Evolutionary conservation across 2,329 filamentous ascomycete genomes (phyloP), one percentile per base, ranked within the genome.

Genomic region (Diaporthe helianthi): DNA sequence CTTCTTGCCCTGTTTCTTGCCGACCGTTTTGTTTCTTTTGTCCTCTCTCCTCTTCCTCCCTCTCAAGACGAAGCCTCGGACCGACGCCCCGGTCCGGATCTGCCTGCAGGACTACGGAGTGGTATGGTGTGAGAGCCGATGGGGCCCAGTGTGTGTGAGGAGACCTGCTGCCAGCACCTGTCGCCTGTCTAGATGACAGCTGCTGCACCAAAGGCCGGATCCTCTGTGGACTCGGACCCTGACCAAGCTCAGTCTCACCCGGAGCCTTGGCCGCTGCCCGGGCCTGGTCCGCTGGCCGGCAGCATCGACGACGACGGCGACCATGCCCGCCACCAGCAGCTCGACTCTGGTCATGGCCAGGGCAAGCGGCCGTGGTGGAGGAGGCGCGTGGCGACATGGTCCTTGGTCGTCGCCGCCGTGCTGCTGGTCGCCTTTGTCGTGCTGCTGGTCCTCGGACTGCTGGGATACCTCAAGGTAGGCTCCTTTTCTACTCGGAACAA

Each of bases 401-500:
- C 68, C 29, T 68, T 49, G n/a, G 58, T 26, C 10, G 31, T 55
- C 22, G 70, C 31, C 19, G 68, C 64, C 31, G 44, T 68, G 7
- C 49, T 71, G 22, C 46, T 71, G 26, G 55, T 70, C 29, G 36
- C 52, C 46, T 54, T 70, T 12, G 68, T 70, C 55, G 58, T 71
- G 52, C 53, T 71, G 68, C 60, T 71, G 65, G 65, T 64, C 22
- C 58, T 71, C 65, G 70, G 70, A 31, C 52, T 70, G 44, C 65
- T 68, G 52, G 70, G 70, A 41, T 71, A 71, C 68, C 60, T 71
- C 22, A 69, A 71, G 69, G 69, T 71, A 69, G 69, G 69, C 63
- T 44, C 47, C 36, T 63, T 69, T 69, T 47, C 67, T 29, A 29
- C 44, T 69, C 61, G 64, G n/a, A 24, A 65, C 22, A 33, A 12